Conservation (phyloP, 257 asterid species). For the Primulina huaijiensis region DNA sequence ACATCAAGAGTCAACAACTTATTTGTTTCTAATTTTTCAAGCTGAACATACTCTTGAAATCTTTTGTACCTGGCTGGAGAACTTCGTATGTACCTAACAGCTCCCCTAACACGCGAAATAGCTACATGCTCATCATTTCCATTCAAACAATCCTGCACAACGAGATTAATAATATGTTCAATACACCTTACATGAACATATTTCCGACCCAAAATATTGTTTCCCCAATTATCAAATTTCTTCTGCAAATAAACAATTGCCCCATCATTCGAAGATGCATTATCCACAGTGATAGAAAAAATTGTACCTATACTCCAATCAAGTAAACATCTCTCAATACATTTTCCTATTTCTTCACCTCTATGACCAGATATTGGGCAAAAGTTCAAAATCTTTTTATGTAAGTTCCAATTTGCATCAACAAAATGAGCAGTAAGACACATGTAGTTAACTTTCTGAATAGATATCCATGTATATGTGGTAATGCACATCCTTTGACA, state of each 20-base stretch:
- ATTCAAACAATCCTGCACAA: neutral
- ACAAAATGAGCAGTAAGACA: neutral
- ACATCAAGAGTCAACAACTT: neutral
- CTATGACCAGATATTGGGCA: no score
- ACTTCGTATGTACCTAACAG: neutral
- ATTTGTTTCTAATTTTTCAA: neutral
- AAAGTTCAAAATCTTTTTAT: no score
- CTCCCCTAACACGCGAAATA: neutral
- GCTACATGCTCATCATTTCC: neutral
- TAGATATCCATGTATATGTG: neutral
- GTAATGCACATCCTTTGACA: no score
- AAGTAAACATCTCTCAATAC: neutral
- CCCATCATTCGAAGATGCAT: conserved; percentile 4
- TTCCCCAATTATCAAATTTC: neutral
- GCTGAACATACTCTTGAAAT: neutral
- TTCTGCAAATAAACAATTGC: neutral
- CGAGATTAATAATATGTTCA: neutral
- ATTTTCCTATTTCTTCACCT: no score
- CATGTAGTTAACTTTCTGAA: no score
- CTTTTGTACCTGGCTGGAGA: neutral
- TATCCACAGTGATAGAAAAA: neutral
- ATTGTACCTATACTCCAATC: neutral
- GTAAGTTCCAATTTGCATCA: no score
- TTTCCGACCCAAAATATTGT: neutral
- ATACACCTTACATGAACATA: neutral